These are phyloP conservation scores for Capronia americana DNA, from an alignment of 2,329 filamentous ascomycete genomes.

Conservation along the genomic window DNA sequence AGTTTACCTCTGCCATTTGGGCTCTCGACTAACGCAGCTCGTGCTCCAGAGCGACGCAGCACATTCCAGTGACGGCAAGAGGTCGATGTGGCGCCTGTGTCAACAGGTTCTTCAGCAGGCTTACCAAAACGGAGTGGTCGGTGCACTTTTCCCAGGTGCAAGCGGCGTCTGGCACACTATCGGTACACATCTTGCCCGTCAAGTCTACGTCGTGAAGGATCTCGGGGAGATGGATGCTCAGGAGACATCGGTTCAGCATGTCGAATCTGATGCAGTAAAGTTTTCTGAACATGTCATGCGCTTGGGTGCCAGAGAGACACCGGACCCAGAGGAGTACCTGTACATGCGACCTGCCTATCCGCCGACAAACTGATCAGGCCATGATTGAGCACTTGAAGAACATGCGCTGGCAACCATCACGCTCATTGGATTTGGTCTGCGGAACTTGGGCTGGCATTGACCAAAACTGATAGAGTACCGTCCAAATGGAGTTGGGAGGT, in stretches of 20 bases:
- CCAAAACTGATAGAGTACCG: not conserved
- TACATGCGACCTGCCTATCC: constrained; percentile 12
- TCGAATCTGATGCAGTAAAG: not conserved
- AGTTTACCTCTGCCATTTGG: not conserved
- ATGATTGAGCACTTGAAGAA: not conserved
- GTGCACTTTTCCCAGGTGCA: constrained; percentile 6
- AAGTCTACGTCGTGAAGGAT: constrained; percentile 19
- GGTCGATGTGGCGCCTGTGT: constrained; percentile 15
- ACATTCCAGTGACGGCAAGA: not conserved
- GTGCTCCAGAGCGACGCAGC: not conserved
- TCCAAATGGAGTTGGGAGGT: not conserved
- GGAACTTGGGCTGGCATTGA: not conserved
- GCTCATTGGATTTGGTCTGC: not conserved
- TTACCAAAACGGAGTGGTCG: constrained; percentile 13
- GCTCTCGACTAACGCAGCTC: not conserved
- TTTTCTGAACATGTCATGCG: constrained; percentile 13
- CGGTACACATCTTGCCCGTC: constrained; percentile 3
- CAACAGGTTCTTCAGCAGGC: constrained; percentile 13
- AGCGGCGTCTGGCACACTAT: constrained; percentile 15
- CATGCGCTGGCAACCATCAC: not conserved
- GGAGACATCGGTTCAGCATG: constrained; percentile 1
- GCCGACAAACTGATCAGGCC: not conserved
- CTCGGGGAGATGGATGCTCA: constrained; percentile 9
- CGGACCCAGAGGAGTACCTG: constrained; percentile 15
- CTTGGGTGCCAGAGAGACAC: not conserved